Evolutionary conservation across 352 stramenopile genomes (phyloP), one percentile per base, ranked within the genome.

Genomic region (Blastocystis sp.): DNA sequence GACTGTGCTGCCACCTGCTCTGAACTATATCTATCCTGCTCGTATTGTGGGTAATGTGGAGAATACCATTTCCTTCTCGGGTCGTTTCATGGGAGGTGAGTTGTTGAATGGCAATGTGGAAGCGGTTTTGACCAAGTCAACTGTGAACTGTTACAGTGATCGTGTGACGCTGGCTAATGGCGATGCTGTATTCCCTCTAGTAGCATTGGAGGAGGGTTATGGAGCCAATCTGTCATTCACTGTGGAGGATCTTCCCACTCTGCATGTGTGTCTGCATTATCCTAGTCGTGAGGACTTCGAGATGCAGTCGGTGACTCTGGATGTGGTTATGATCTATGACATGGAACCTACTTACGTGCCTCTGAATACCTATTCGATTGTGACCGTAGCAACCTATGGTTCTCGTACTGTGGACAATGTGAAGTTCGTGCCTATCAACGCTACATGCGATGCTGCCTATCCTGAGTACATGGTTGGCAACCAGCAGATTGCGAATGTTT

Each of bases 31-130:
- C 22, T 54, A 44, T 19, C 73, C 73, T 84, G n/a, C 73, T 27
- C 73, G 73, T 37, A 84, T 84, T 42, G 73, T 84, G 53, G 73
- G 73, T 56, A 84, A 84, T 27, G 73, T 84, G 53, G 53, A 64
- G 13, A 84, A 66, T 22, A 84, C 73, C 19, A 64, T 84, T 35
- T 30, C 27, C 1, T 84, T 69, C 73, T 68, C n/a, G 33, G 73
- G 73, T 33, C 13, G 48, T 35, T 84, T 84, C 54, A 68, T 84
- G 73, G 73, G 73, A 22, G 73, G 73, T 27, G 73, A 56, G 73
- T 0, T 84, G 15, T 27, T 84, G 51, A 68, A 40, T 11, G 51
- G 51, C 19, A n/a, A 15, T 17, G 73, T 84, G 73, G 73, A 84
- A 51, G 56, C 30, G 7, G 33, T 84, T n/a, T 42, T 84, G 22